These are phyloP conservation scores for Russula ochroleuca DNA, from an alignment of 768 basidiomycete species.

Conservation along the genomic window DNA sequence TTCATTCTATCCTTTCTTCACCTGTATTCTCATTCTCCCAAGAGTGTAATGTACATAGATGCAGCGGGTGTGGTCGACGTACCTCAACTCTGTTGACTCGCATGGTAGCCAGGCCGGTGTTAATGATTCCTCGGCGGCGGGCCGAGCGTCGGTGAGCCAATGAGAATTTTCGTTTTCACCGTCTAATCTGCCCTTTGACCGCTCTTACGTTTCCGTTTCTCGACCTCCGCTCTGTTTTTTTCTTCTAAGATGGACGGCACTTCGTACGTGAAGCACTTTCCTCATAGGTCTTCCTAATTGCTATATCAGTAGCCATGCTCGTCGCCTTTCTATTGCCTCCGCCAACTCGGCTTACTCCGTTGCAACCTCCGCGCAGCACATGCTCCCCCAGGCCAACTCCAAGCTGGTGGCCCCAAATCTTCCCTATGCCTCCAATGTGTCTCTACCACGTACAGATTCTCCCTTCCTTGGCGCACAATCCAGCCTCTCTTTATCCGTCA, in stretches of 20 bases:
- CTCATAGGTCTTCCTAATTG: not conserved
- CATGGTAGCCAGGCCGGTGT: constrained; percentile 1
- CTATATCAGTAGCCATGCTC: constrained; percentile 5
- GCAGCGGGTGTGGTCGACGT: constrained; percentile 53
- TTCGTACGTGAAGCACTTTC: constrained; percentile 12
- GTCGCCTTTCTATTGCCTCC: constrained; percentile 36
- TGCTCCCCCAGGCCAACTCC: constrained; percentile 38
- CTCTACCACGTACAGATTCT: constrained; percentile 29
- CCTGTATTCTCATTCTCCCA: not conserved
- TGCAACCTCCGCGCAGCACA: constrained; percentile 47
- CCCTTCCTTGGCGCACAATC: constrained; percentile 29
- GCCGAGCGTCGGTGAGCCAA: constrained; percentile 16
- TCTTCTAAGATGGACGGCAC: constrained; percentile 21
- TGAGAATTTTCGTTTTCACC: not conserved
- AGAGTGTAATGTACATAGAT: constrained; percentile 33
- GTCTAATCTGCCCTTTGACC: not conserved
- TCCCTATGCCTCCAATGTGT: constrained; percentile 37
- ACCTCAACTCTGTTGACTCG: constrained; percentile 36
- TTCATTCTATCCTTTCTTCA: not conserved
- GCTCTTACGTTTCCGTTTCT: not conserved
- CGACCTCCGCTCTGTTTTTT: not conserved
- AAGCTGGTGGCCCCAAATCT: constrained; percentile 40
- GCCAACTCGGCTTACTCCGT: constrained; percentile 44
- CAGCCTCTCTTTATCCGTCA: constrained; percentile 51
- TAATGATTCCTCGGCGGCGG: not conserved